These are phyloP conservation scores for Globisporangium lucens DNA, from an alignment of 352 stramenopile genomes.

Conservation along the genomic window DNA sequence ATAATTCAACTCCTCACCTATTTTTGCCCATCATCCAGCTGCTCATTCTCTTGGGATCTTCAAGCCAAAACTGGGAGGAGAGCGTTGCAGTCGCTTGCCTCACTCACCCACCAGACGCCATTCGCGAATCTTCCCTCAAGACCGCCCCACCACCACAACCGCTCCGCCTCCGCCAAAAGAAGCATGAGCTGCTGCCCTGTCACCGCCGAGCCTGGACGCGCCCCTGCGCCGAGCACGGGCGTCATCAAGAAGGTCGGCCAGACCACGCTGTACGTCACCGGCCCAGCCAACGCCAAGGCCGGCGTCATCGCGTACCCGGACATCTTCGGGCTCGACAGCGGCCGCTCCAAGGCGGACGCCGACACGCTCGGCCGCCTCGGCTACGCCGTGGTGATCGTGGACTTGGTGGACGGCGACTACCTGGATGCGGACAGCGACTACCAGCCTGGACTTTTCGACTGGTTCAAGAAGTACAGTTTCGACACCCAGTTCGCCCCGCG, in stretches of 20 bases:
- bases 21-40: constrained; percentile 3
- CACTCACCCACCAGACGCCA: constrained; percentile 1
- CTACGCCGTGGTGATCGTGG: constrained; percentile 73
- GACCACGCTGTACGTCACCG: constrained; percentile 73
- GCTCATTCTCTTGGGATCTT: neutral
- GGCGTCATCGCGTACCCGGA: constrained; percentile 72
- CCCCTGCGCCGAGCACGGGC: constrained; percentile 38
- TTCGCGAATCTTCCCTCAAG: constrained; percentile 1
- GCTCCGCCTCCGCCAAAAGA: neutral
- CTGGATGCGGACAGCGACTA: constrained; percentile 26
- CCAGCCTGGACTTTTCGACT: constrained; percentile 35
- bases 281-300: constrained; percentile 55
- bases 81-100: neutral
- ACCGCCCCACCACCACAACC: constrained; percentile 3
- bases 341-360: constrained; percentile 74
- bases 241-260: constrained; percentile 64
- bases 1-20: neutral
- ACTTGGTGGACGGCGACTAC: constrained; percentile 69
- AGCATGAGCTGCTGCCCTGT: constrained; percentile 77
- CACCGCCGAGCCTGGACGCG: constrained; percentile 54
- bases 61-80: neutral
- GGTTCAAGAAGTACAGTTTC: constrained; percentile 72
- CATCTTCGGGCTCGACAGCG: constrained; percentile 78
- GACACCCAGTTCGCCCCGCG: constrained; percentile 38
- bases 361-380: constrained; percentile 70